These are phyloP conservation scores for Magnusiomyces tetraspermus DNA, from an alignment of 1,139 yeast genomes.

Conservation along the genomic window DNA sequence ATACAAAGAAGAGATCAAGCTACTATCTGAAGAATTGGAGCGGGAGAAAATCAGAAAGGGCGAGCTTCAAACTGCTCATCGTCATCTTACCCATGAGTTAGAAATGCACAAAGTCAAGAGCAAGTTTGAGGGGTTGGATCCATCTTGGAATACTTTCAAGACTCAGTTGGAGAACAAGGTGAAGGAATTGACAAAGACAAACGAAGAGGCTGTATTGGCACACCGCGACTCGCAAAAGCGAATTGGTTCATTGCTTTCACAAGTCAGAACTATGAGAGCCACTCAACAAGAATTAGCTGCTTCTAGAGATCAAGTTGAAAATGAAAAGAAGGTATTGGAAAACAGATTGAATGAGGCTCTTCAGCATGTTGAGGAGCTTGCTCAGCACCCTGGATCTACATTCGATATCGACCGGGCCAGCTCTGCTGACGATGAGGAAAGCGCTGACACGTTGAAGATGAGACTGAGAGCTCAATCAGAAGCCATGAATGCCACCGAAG, in stretches of 20 bases:
- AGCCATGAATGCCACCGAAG: conserved; percentile 14
- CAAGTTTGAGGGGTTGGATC: conserved; percentile 15
- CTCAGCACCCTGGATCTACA: conserved; percentile 16
- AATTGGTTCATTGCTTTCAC: conserved; percentile 29
- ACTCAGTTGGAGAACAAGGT: conserved; percentile 46
- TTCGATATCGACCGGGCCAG: conserved; percentile 2
- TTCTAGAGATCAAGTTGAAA: conserved; percentile 32
- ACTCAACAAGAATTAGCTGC: conserved; percentile 32
- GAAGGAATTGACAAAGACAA: conserved; percentile 42
- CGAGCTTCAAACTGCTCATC: conserved; percentile 53
- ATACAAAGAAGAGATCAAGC: conserved; percentile 48
- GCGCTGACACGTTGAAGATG: conserved; percentile 18
- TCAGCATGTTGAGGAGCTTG: conserved; percentile 25
- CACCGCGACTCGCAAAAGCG: conserved; percentile 33
- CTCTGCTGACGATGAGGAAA: conserved; percentile 9
- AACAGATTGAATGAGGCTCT: conserved; percentile 27
- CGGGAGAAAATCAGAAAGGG: conserved; percentile 41
- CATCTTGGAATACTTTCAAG: conserved; percentile 36
- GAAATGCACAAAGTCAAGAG: conserved; percentile 32
- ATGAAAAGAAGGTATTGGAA: conserved; percentile 33
- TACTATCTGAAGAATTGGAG: conserved; percentile 49
- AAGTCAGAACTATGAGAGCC: conserved; percentile 28
- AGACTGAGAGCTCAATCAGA: conserved; percentile 21
- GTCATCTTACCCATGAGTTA: conserved; percentile 50
- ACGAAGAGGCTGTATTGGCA: conserved; percentile 36